Evolutionary conservation across 1,284 basidiomycete genomes (phyloP), one percentile per base, ranked within the genome.

Genomic region (Schizophyllum commune): DNA sequence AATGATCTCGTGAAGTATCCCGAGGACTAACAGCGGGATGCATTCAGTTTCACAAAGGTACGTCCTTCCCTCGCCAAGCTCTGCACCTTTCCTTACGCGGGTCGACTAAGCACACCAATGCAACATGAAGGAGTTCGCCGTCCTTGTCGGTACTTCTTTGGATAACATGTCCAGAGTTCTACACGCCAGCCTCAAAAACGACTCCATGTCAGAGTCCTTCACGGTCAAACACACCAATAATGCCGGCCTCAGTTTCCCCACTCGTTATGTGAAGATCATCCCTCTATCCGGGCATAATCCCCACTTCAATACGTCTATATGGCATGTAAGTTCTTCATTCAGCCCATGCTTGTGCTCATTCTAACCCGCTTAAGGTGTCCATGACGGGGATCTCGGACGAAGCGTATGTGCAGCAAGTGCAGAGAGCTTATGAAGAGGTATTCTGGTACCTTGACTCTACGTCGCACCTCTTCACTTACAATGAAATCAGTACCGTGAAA

Each of bases 51-150:
- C 74, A 80, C 63, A 83, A 82, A 75, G 73, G 85, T 86, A 68
- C 61, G 82, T 70, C n/a, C 27, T 19, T 33, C 53, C n/a, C 52
- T 47, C 20, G 56, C 57, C 21, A 60, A 19, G 52, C 62, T 17
- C 33, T 59, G 21, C 4, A 33, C 57, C 56, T 7, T 58, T 54
- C 21, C 58, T 32, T 55, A 57, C 56, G 56, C 54, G 33, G 15
- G n/a, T 58, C 52, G n/a, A 32, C 65, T 9, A 62, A 89, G 86
- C 77, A 19, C 89, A 92, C 70, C 89, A 89, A 52, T 92, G 90
- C 69, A 92, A 90, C 68, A 85, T 89, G 83, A 89, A 89, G 69
- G 87, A 90, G 58, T 88, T 92, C 75, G 87, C 85, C 69, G 68
- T 92, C 5, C 84, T 82, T 64, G 79, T 85, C 33, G 89, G 89